Conservation (phyloP, 345 rosid genomes). For the Gossypium turneri region DNA sequence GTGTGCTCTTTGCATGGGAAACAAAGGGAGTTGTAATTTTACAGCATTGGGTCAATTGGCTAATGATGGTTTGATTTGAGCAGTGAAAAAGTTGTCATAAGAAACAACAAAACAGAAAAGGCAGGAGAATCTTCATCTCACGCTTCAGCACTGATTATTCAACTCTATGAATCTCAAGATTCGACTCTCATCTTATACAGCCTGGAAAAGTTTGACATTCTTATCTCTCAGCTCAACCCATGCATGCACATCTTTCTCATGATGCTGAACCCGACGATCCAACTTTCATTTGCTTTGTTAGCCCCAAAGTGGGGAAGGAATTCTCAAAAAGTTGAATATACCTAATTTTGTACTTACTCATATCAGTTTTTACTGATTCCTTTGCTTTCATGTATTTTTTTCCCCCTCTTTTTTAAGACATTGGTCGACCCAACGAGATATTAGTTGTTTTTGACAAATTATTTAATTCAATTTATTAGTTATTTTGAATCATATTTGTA, state of each 20-base stretch:
- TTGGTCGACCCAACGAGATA: too few species aligned
- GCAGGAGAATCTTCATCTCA: slow-evolving; percentile 20
- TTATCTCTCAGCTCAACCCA: background rate
- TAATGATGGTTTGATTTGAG: background rate
- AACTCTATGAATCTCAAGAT: background rate
- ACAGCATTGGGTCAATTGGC: background rate
- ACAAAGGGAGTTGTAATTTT: background rate
- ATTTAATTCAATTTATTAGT: too few species aligned
- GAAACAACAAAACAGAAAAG: background rate
- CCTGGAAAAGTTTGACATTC: slow-evolving; percentile 20
- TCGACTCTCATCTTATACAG: slow-evolving; percentile 15
- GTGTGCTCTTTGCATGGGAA: too few species aligned
- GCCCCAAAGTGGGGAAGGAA: slow-evolving; percentile 4
- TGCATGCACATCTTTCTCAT: too few species aligned
- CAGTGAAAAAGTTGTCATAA: background rate
- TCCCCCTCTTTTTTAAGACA: background rate
- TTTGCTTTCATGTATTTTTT: background rate
- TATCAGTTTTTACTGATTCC: background rate
- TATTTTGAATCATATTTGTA: too few species aligned
- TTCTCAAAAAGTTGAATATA: background rate
- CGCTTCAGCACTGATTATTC: background rate
- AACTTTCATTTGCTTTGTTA: too few species aligned
- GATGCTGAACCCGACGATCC: too few species aligned
- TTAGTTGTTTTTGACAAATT: background rate
- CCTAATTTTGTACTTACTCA: background rate